A percentile compares a stretch with the other conserved stretches of the same genome.
These are phyloP conservation scores for Corymbia calophylla DNA, from an alignment of 441 rosid genomes.

Conservation along the genomic window DNA sequence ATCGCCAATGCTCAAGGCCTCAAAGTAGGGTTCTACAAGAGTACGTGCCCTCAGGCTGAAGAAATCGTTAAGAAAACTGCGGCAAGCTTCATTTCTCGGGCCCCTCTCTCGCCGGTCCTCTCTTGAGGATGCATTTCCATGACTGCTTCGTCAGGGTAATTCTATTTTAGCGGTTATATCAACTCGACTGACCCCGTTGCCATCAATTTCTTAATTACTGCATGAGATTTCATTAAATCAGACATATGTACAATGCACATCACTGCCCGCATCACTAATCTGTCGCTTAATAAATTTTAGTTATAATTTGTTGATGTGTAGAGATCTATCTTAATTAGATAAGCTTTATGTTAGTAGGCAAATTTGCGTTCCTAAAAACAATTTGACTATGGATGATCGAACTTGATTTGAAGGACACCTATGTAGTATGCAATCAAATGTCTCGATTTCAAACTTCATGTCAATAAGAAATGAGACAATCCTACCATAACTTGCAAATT, in stretches of 20 bases:
- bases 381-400: not conserved
- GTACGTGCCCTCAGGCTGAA: constrained; percentile 37
- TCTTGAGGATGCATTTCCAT: constrained; percentile 57
- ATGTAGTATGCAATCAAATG: not conserved
- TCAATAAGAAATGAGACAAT: not conserved
- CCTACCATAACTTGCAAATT: not conserved
- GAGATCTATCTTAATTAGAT: not conserved
- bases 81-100: constrained; percentile 21
- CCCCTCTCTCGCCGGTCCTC: constrained; percentile 41
- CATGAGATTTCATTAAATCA: not conserved
- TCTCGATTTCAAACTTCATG: not conserved
- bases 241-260: not conserved
- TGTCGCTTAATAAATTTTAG: not conserved
- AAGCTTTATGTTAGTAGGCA: not conserved
- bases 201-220: not conserved
- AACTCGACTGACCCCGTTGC: not conserved
- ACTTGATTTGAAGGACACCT: not conserved
- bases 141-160: constrained; percentile 71
- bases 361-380: not conserved
- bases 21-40: constrained; percentile 28
- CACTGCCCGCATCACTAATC: not conserved
- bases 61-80: constrained; percentile 16
- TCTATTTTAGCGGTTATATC: not conserved
- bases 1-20: constrained; percentile 17
- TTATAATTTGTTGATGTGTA: not conserved